Percentiles rank a stretch among this genome's conserved stretches.
phyloP scores from a whole-genome alignment of 2,329 filamentous ascomycete genomes.

The Coniochaeta hoffmannii region DNA sequence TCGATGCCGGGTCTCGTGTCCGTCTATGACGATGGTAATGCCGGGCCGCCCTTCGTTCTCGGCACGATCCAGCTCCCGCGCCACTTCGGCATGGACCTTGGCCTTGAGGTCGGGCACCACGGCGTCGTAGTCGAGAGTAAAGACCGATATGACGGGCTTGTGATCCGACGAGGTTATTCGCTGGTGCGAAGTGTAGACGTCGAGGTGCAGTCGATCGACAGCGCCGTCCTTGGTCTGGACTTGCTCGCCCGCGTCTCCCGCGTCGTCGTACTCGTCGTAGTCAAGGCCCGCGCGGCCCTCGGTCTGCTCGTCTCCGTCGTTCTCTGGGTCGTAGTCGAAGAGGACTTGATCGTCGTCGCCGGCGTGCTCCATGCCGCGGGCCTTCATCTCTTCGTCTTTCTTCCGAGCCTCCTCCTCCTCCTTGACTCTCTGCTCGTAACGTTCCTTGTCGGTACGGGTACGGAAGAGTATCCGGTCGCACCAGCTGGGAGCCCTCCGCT shows the following conservation, averaged over 20 bases:
- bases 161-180: conserved; percentile 88
- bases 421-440: conserved; percentile 53
- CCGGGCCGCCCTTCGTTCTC: conserved; percentile 86
- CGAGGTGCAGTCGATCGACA: conserved; percentile 44
- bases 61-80: conserved; percentile 76
- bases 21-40: conserved; percentile 76
- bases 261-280: conserved; percentile 54
- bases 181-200: conserved; percentile 81
- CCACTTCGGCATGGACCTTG: conserved; percentile 78
- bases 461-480: conserved; percentile 90
- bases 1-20: conserved; percentile 22
- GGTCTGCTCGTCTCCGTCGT: conserved; percentile 48
- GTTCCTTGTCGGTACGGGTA: conserved; percentile 61
- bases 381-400: conserved; percentile 80
- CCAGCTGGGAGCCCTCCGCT: conserved; percentile 88
- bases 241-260: conserved; percentile 40
- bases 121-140: conserved; percentile 77
- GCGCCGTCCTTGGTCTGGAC: conserved; percentile 52
- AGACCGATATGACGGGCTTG: conserved; percentile 81
- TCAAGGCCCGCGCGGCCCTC: conserved; percentile 40
- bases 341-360: conserved; percentile 74
- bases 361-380: conserved; percentile 65
- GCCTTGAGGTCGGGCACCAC: conserved; percentile 81
- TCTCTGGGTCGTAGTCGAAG: conserved; percentile 84
- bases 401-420: conserved; percentile 62